Conservation (phyloP, 2,329 filamentous ascomycete genomes). For the Cercospora beticola region DNA sequence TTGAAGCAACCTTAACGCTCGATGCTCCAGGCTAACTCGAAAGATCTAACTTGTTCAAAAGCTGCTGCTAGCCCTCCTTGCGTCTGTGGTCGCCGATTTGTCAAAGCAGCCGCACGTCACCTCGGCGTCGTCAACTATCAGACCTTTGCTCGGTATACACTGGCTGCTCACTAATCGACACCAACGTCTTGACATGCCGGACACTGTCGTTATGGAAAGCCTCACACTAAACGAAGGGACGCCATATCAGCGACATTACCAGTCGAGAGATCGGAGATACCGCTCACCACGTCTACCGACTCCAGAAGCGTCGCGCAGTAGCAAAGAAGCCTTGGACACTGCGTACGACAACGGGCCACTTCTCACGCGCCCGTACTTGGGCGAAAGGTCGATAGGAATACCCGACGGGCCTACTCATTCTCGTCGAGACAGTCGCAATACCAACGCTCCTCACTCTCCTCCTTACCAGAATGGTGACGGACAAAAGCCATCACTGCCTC, state of each 20-base stretch:
- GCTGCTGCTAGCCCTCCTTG: conserved; percentile 19
- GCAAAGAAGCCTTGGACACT: conserved; percentile 31
- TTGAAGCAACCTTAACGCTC: conserved; percentile 23
- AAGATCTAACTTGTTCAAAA: conserved; percentile 18
- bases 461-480: conserved; percentile 31
- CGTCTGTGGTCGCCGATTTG: conserved; percentile 18
- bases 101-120: conserved; percentile 15
- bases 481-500: conserved; percentile 37
- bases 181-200: not conserved
- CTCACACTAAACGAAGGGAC: conserved; percentile 25
- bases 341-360: conserved; percentile 18
- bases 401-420: conserved; percentile 15
- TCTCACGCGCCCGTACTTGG: not conserved
- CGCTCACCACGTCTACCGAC: conserved; percentile 36
- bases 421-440: conserved; percentile 28
- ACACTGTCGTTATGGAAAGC: conserved; percentile 24
- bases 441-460: conserved; percentile 31
- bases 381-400: conserved; percentile 13
- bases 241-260: conserved; percentile 20
- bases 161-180: not conserved
- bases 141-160: not conserved
- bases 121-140: not conserved
- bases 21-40: conserved; percentile 20
- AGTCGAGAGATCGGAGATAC: conserved; percentile 20
- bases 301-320: conserved; percentile 34